Conservation (phyloP, 2,329 filamentous ascomycete species). For the Arthrobotrys entomopaga region DNA sequence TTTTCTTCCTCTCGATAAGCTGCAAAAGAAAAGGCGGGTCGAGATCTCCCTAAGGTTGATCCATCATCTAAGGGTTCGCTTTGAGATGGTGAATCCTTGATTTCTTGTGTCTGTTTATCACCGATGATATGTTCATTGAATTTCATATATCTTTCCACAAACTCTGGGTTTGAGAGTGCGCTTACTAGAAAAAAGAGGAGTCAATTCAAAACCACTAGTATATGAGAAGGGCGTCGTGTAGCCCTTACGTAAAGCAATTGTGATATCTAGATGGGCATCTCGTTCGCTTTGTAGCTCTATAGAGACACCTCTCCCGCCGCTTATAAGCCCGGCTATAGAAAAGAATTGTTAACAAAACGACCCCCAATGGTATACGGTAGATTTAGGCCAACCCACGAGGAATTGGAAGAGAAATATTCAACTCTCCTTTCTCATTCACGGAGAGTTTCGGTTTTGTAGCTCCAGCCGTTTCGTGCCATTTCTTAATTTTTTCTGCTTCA, state of each 20-base stretch:
- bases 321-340: constrained; percentile 34
- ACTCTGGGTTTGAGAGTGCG: constrained; percentile 23
- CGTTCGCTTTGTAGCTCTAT: constrained; percentile 36
- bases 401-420: constrained; percentile 31
- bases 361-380: neutral
- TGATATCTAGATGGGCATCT: constrained; percentile 42
- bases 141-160: constrained; percentile 26
- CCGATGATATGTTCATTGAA: neutral
- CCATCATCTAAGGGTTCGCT: neutral
- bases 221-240: neutral
- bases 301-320: constrained; percentile 28
- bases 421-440: constrained; percentile 35
- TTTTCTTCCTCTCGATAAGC: constrained; percentile 32
- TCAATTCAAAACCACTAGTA: constrained; percentile 1
- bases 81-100: no score
- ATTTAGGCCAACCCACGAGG: constrained; percentile 26
- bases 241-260: constrained; percentile 31
- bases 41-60: neutral
- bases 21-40: constrained; percentile 28
- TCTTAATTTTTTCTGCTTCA: constrained; percentile 39
- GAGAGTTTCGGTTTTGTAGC: constrained; percentile 21
- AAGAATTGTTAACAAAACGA: neutral
- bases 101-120: no score
- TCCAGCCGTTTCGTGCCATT: constrained; percentile 36
- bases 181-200: constrained; percentile 13